Percentiles rank a stretch among this genome's conserved stretches.
Evolutionary conservation across 1,284 basidiomycete genomes (phyloP).

Genomic region (Agroathelia rolfsii): DNA sequence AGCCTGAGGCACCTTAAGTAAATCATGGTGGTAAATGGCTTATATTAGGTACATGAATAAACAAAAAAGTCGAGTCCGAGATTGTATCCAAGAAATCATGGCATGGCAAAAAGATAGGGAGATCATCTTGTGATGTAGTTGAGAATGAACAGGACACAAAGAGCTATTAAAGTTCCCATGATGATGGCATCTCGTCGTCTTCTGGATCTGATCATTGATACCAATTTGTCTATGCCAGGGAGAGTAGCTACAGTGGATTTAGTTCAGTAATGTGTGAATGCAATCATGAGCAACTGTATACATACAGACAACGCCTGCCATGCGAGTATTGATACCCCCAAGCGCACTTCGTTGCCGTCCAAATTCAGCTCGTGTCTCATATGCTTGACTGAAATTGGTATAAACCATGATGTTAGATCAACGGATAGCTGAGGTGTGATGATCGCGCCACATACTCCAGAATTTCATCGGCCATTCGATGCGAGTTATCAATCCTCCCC

Average conservation of each 20-base stretch:
- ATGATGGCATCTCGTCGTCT: constrained; percentile 87
- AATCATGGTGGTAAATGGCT: too few species aligned
- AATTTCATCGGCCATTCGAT: constrained; percentile 90
- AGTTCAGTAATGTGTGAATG: too few species aligned
- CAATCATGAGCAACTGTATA: too few species aligned
- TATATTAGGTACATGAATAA: too few species aligned
- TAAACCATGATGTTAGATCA: constrained; percentile 8
- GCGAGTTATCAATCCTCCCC: constrained; percentile 82
- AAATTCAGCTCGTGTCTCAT: constrained; percentile 94
- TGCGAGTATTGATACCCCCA: constrained; percentile 70
- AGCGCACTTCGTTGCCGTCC: constrained; percentile 73
- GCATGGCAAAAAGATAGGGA: too few species aligned
- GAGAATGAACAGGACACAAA: constrained; percentile 75
- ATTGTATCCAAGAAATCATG: too few species aligned
- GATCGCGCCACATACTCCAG: constrained; percentile 60
- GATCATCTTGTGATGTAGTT: too few species aligned
- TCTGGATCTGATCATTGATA: constrained; percentile 87
- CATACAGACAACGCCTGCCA: constrained; percentile 76
- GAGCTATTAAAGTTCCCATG: constrained; percentile 76
- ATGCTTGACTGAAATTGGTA: constrained; percentile 81
- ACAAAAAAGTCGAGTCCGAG: too few species aligned
- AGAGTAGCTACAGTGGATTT: constrained; percentile 53
- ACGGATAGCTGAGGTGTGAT: constrained; percentile 3
- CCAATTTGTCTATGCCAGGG: constrained; percentile 87
- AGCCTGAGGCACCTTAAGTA: too few species aligned